Evolutionary conservation across 2,329 filamentous ascomycete species (phyloP), one percentile per base, ranked within the genome.

Genomic region (Penicillium rolfsii): DNA sequence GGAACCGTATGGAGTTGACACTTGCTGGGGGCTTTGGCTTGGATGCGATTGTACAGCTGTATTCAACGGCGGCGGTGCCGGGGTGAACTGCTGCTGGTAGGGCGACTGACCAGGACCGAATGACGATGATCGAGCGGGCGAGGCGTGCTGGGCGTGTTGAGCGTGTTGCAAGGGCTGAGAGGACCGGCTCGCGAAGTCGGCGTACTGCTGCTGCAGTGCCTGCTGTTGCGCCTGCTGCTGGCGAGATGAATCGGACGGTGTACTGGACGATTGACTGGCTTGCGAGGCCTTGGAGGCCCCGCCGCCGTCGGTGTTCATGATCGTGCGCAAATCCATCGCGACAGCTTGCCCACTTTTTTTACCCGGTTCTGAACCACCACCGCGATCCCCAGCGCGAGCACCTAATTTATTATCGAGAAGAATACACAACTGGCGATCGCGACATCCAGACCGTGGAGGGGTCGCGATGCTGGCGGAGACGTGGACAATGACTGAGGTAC

Each of bases 311-410:
- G 57, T 79, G 71, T 83, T 83, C 76, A 84, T 81, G 68, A 84
- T 83, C 58, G 79, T 81, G 72, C 80, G 79, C 71, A 84, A 77
- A 74, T 84, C 82, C 82, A 84, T 83, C 70, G 71, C 64, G 73
- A 70, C 63, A 52, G 64, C 61, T 59, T 58, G 58, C 55, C 64
- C 63, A 45, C 38, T 33, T 62, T 53, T 26, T 26, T n/a, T 41
- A 22, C 19, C 19, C 35, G 58, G 61, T 53, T 54, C 54, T 53
- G 40, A 53, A 57, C 62, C 53, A 63, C 62, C 53, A 62, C 73
- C 59, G 57, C 61, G 53, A 63, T 61, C 64, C 64, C 62, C 64
- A 58, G 59, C 63, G 60, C 63, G 58, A 66, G 54, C 58, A 63
- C 54, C 50, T 40, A 53, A 36, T 30, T 45, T 35, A 50, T 67